Evolutionary conservation across 768 basidiomycete species (phyloP), one percentile per base, ranked within the genome.

Genomic region (Cystobasidium onofrii): DNA sequence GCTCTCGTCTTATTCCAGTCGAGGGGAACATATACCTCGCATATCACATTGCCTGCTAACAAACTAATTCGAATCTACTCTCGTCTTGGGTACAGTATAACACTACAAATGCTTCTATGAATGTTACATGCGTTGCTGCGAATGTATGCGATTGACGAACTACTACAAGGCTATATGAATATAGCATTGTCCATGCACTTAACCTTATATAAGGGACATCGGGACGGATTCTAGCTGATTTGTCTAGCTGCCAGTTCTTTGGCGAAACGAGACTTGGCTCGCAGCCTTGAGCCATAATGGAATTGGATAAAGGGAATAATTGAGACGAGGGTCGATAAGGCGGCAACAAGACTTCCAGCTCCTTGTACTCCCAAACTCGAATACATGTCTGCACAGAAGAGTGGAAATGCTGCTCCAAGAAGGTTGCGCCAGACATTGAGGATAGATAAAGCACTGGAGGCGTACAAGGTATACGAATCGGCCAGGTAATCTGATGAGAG

Each of bases 401-500:
- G 69, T 15, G 69, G 69, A 20, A 71, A 55, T 4, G 69, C 69
- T 23, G 69, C 69, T 20, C 69, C 69, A 23, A 71, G 54, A 15
- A 44, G 25, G 36, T 71, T 71, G 27, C 69, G 20, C 33, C 69
- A 71, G 25, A 36, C 31, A 25, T 72, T 72, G 10, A 72, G 27
- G 39, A 52, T 52, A 4, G 69, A 27, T 12, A 71, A 29, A 23
- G 69, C 69, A 36, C 36, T 41, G 1, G 69, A 52, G 10, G 69
- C 69, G 54, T 57, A 71, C 20, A 71, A 36, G 29, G 50, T 31
- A 44, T 57, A 71, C 10, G 25, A n/a, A 29, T 71, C 69, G 29
- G 69, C 52, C 20, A 71, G 12, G 34, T 60, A 71, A 34, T 71
- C 57, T 60, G 25, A 13, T 12, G 15, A 12, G 57, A 36, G 9